These are phyloP conservation scores for Coniosporium apollinis DNA, from an alignment of 495 filamentous ascomycete genomes.

Conservation along the genomic window DNA sequence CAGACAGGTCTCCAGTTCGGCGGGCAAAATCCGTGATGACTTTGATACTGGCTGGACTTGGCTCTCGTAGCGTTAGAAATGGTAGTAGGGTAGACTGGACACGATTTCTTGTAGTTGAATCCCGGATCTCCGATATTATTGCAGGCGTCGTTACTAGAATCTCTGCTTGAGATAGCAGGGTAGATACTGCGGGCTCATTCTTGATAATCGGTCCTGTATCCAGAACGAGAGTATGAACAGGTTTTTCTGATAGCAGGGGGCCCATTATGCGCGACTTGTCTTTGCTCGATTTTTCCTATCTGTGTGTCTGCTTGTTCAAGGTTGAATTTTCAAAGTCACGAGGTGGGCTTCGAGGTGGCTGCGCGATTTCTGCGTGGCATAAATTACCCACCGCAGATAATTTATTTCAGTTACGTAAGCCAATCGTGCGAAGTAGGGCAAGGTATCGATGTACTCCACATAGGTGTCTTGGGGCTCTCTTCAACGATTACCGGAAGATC, in stretches of 20 bases:
- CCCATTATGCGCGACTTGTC: neutral
- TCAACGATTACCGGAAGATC: no score
- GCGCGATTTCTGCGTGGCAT: neutral
- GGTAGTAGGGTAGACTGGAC: slow-evolving; percentile 69
- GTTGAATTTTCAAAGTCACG: neutral
- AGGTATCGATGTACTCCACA: no score
- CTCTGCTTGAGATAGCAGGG: slow-evolving; percentile 56
- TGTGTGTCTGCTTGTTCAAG: neutral
- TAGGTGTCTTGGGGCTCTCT: no score
- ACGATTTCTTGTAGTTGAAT: slow-evolving; percentile 62
- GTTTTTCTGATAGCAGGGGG: slow-evolving; percentile 29
- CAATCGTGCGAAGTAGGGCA: no score
- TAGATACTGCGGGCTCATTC: slow-evolving; percentile 67
- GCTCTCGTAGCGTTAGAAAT: slow-evolving; percentile 62
- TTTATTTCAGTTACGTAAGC: no score
- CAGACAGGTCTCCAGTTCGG: slow-evolving; percentile 75
- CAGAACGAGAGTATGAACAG: slow-evolving; percentile 68
- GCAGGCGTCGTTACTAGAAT: slow-evolving; percentile 71
- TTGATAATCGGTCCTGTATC: slow-evolving; percentile 86
- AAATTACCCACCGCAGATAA: neutral
- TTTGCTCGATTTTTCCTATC: neutral
- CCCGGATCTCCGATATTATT: slow-evolving; percentile 75
- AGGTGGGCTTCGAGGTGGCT: neutral
- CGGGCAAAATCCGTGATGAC: slow-evolving; percentile 72
- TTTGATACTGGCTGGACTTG: slow-evolving; percentile 56